Percentiles rank a stretch among this genome's conserved stretches.
Conservation (phyloP, 345 rosid species). For the Clausena lansium region DNA sequence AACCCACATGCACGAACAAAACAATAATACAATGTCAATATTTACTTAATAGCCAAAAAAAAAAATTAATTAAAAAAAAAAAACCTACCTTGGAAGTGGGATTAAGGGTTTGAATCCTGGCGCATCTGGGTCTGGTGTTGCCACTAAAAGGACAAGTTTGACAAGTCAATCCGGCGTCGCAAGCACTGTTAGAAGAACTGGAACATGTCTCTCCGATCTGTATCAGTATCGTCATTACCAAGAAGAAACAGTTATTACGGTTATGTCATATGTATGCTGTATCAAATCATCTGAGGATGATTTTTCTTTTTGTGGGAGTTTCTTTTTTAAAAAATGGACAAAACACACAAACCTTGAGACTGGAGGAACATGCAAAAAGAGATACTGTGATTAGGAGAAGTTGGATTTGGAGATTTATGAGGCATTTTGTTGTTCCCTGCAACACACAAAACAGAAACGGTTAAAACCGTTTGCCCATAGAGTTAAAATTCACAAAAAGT, state of each 20-base stretch:
- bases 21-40: not conserved
- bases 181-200: conserved; percentile 37
- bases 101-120: conserved; percentile 61
- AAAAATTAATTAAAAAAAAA: not conserved
- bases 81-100: conserved; percentile 68
- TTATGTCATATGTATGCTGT: too few relatives aligned
- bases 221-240: not conserved
- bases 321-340: too few relatives aligned
- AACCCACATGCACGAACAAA: conserved; percentile 28
- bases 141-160: conserved; percentile 67
- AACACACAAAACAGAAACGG: not conserved
- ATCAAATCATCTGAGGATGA: not conserved
- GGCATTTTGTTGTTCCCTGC: conserved; percentile 23
- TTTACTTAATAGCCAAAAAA: not conserved
- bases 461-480: not conserved
- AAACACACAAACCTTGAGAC: conserved; percentile 31
- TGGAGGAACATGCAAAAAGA: conserved; percentile 23
- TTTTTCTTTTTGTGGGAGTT: not conserved
- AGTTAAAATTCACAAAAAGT: not conserved
- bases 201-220: conserved; percentile 87
- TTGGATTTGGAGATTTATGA: conserved; percentile 11
- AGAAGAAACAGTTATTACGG: too few relatives aligned
- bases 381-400: conserved; percentile 21
- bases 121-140: conserved; percentile 74
- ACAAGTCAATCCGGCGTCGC: conserved; percentile 82